Conservation (phyloP, 371 early-diverging fungal genomes). For the Syncephalastrum racemosum region DNA sequence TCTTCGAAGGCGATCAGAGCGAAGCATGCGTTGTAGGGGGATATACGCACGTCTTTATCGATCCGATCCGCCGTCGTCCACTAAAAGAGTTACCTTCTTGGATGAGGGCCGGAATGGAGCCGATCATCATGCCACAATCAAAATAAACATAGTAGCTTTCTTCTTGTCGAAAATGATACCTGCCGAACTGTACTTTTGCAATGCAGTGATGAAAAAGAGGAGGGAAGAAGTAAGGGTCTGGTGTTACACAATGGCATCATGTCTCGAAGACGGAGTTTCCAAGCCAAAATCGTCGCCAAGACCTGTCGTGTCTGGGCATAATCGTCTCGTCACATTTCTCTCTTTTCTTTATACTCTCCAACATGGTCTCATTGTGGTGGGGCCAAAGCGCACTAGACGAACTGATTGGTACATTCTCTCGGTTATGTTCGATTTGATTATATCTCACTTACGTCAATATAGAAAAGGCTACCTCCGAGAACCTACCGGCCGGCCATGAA, state of each 20-base stretch:
- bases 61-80: slow-evolving; percentile 33
- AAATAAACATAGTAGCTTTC: too few species aligned
- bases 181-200: too few species aligned
- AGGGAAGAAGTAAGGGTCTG: too few species aligned
- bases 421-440: not conserved
- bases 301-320: too few species aligned
- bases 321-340: slow-evolving; percentile 7
- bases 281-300: too few species aligned
- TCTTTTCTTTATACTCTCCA: slow-evolving; percentile 12
- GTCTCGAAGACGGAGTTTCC: too few species aligned
- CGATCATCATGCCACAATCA: not conserved
- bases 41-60: slow-evolving; percentile 50
- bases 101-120: slow-evolving; percentile 21
- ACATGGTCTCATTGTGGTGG: slow-evolving; percentile 47
- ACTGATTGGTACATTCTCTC: slow-evolving; percentile 30
- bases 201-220: too few species aligned
- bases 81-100: slow-evolving; percentile 27
- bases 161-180: too few species aligned
- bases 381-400: slow-evolving; percentile 43
- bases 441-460: slow-evolving; percentile 3
- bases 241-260: too few species aligned
- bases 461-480: slow-evolving; percentile 91
- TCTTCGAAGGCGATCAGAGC: slow-evolving; percentile 47
- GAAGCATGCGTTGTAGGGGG: slow-evolving; percentile 46
- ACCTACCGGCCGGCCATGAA: slow-evolving; percentile 81